Evolutionary conservation across 179 eudicot species (phyloP).

Genomic region (Beta lomatogona): DNA sequence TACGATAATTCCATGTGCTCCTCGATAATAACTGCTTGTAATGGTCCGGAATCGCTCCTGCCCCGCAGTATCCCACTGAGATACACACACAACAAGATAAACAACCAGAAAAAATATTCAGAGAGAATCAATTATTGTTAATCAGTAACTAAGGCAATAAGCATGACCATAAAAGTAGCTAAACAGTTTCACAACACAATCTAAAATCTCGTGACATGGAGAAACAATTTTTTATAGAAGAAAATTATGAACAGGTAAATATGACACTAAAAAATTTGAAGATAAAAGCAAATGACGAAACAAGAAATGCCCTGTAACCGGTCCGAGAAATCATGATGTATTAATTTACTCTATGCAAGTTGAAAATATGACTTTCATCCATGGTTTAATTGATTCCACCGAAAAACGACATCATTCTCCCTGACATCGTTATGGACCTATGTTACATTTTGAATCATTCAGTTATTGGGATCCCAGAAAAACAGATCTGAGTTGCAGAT

Average conservation of each 20-base stretch:
- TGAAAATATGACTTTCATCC: too few relatives aligned
- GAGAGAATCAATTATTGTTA: background rate
- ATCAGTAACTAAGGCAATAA: background rate
- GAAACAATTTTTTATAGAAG: background rate
- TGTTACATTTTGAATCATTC: too few relatives aligned
- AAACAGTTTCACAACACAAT: background rate
- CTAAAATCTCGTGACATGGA: background rate
- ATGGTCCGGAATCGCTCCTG: constrained; percentile 70
- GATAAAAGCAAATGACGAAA: background rate
- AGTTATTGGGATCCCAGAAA: too few relatives aligned
- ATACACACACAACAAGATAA: background rate
- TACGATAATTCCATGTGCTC: constrained; percentile 73
- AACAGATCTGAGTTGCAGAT: too few relatives aligned
- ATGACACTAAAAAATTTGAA: background rate
- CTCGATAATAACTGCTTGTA: constrained; percentile 71
- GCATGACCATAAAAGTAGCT: constrained; percentile 7
- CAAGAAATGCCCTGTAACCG: background rate
- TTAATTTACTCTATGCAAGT: too few relatives aligned
- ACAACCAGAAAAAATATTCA: background rate
- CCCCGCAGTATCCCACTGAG: constrained; percentile 70
- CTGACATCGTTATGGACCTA: too few relatives aligned
- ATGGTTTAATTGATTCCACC: too few relatives aligned
- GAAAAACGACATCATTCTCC: too few relatives aligned
- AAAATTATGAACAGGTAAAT: background rate
- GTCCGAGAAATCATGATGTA: too few relatives aligned